These are phyloP conservation scores for Mortierella polycephala DNA, from an alignment of 371 early-diverging fungal species.

Conservation along the genomic window DNA sequence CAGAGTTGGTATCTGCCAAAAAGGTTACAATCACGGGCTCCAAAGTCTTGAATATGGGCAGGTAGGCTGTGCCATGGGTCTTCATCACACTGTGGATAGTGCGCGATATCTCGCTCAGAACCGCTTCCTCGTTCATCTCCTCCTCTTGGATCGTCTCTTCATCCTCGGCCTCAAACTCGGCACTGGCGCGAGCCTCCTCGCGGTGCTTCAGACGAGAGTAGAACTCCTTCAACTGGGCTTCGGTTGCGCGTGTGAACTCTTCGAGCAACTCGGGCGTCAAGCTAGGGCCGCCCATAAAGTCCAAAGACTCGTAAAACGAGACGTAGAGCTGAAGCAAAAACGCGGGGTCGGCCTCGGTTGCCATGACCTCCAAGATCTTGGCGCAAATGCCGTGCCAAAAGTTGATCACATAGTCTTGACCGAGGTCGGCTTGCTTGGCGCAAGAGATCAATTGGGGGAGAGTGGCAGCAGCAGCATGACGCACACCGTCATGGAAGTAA, in stretches of 20 bases:
- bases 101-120: constrained; percentile 81
- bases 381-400: constrained; percentile 76
- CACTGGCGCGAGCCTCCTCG: constrained; percentile 74
- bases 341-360: constrained; percentile 79
- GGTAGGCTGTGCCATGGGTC: constrained; percentile 74
- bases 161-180: constrained; percentile 91
- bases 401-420: constrained; percentile 54
- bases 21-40: constrained; percentile 74
- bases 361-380: constrained; percentile 77
- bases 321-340: constrained; percentile 81
- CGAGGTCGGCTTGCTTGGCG: constrained; percentile 65
- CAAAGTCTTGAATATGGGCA: constrained; percentile 83
- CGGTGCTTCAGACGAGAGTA: constrained; percentile 76
- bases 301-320: constrained; percentile 80
- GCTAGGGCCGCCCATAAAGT: constrained; percentile 73
- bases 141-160: constrained; percentile 85
- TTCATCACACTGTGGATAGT: constrained; percentile 81
- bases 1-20: constrained; percentile 70
- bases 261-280: constrained; percentile 72
- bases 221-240: constrained; percentile 77
- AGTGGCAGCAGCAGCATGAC: constrained; percentile 86
- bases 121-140: constrained; percentile 84
- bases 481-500: constrained; percentile 96
- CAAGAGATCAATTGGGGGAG: constrained; percentile 84
- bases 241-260: constrained; percentile 71